Evolutionary conservation across 2,329 filamentous ascomycete genomes (phyloP).

Genomic region (Apiospora rasikravindrae): DNA sequence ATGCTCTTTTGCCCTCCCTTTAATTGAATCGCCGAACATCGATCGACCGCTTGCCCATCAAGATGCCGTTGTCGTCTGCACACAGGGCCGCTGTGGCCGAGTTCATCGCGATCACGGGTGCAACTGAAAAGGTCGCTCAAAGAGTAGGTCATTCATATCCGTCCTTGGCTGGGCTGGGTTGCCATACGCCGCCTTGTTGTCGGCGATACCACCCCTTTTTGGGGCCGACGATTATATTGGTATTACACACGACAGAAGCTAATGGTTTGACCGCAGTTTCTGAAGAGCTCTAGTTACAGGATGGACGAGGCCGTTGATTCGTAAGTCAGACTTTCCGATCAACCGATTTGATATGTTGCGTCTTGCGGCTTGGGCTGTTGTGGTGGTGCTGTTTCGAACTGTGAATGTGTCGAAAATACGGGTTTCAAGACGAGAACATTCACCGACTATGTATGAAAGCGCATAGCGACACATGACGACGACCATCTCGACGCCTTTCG

Average conservation of each 20-base stretch:
- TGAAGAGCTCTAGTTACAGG: constrained; percentile 53
- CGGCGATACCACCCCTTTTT: neutral
- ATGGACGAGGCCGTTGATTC: constrained; percentile 60
- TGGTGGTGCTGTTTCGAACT: neutral
- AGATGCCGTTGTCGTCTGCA: constrained; percentile 30
- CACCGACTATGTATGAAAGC: neutral
- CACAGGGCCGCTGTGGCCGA: constrained; percentile 35
- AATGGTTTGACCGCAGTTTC: neutral
- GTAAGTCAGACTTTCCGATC: constrained; percentile 50
- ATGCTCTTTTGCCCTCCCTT: neutral
- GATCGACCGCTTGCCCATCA: neutral
- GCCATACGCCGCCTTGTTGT: neutral
- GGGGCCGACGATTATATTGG: neutral
- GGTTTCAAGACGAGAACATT: neutral
- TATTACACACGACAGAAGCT: neutral
- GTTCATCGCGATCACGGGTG: constrained; percentile 39
- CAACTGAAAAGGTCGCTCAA: constrained; percentile 31
- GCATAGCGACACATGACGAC: neutral
- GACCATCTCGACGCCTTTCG: neutral
- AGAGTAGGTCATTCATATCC: constrained; percentile 14
- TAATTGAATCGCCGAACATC: neutral
- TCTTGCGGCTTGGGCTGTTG: constrained; percentile 8
- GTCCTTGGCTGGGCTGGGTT: neutral
- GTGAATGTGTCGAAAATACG: neutral
- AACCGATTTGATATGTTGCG: neutral